Evolutionary conservation across 441 rosid genomes (phyloP).

Genomic region (Brassica hybrid): DNA sequence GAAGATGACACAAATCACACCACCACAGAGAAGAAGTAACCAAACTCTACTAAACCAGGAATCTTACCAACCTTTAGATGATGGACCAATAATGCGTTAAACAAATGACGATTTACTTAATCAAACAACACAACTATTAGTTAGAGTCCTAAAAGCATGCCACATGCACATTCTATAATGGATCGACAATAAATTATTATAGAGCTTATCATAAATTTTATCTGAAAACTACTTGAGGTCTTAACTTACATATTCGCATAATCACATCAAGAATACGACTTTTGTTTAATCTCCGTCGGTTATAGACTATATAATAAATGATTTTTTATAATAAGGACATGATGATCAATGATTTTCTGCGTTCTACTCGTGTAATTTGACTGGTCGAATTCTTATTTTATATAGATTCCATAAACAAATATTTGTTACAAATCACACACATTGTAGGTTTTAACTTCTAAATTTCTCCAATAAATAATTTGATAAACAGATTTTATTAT

Average conservation of each 20-base stretch:
- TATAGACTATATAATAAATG: no score
- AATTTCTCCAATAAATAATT: neutral
- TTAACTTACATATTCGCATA: neutral
- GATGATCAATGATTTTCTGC: slow-evolving; percentile 19
- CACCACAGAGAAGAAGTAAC: slow-evolving; percentile 1
- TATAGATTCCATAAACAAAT: neutral
- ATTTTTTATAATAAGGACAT: slow-evolving; percentile 18
- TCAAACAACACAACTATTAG: slow-evolving; percentile 7
- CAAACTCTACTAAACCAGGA: slow-evolving; percentile 2
- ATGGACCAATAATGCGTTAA: slow-evolving; percentile 14
- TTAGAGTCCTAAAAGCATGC: slow-evolving; percentile 18
- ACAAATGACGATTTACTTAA: neutral
- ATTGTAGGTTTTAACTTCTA: neutral
- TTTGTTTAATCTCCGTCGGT: no score
- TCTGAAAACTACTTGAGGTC: neutral
- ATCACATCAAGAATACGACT: slow-evolving; percentile 2
- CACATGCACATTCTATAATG: slow-evolving; percentile 30
- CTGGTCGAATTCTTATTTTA: neutral
- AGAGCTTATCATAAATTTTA: neutral
- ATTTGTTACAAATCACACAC: neutral
- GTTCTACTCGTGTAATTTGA: slow-evolving; percentile 7
- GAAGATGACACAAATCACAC: slow-evolving; percentile 30
- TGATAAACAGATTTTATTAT: no score
- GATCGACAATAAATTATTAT: neutral
- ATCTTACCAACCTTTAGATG: slow-evolving; percentile 7